Evolutionary conservation across 2,329 filamentous ascomycete species (phyloP).

Genomic region (Pseudogymnoascus sp.): DNA sequence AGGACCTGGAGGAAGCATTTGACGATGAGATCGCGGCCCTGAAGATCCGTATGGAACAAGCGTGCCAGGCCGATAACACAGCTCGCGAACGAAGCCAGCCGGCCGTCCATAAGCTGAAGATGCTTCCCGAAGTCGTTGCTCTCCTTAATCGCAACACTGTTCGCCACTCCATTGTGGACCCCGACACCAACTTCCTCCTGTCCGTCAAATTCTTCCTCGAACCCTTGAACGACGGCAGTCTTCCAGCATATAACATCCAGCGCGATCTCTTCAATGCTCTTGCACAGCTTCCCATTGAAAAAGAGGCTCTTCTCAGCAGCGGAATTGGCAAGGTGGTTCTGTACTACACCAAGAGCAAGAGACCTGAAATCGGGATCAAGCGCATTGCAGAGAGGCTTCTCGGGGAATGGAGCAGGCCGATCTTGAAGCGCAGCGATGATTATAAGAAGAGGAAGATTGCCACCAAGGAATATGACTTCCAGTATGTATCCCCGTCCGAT

Average conservation of each 20-base stretch:
- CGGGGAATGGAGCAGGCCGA: conserved; percentile 90
- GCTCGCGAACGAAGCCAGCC: conserved; percentile 72
- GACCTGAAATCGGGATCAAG: conserved; percentile 81
- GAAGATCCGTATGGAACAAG: conserved; percentile 81
- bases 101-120: conserved; percentile 85
- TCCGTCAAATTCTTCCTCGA: conserved; percentile 97
- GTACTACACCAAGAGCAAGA: conserved; percentile 94
- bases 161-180: conserved; percentile 77
- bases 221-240: conserved; percentile 83
- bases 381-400: conserved; percentile 87
- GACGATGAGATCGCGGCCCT: conserved; percentile 85
- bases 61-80: conserved; percentile 76
- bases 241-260: conserved; percentile 96
- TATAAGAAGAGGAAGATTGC: conserved; percentile 75
- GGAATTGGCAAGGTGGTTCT: conserved; percentile 93
- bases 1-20: conserved; percentile 85
- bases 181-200: conserved; percentile 89
- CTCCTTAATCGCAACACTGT: conserved; percentile 85
- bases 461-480: conserved; percentile 54
- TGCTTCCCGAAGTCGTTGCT: conserved; percentile 81
- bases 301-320: conserved; percentile 80
- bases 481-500: conserved; percentile 36
- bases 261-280: conserved; percentile 83
- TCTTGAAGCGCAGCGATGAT: conserved; percentile 87
- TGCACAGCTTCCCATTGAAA: conserved; percentile 74